Evolutionary conservation across 495 filamentous ascomycete genomes (phyloP).

Genomic region (Astrothelium subdiscretum): DNA sequence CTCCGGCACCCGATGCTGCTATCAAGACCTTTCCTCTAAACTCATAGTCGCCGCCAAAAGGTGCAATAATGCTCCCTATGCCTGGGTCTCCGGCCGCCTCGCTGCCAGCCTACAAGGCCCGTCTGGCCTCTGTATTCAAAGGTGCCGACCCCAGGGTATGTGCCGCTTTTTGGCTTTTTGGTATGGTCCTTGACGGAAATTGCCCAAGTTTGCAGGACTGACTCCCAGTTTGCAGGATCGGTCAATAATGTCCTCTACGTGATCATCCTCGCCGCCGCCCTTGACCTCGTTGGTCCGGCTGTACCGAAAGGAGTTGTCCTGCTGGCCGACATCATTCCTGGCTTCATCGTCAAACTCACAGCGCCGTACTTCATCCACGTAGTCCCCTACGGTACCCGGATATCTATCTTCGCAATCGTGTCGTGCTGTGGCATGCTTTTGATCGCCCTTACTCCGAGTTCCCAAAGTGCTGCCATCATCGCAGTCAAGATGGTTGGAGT

Average conservation of each 20-base stretch:
- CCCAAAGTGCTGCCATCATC: constrained; percentile 48
- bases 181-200: constrained; percentile 35
- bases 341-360: constrained; percentile 75
- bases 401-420: constrained; percentile 57
- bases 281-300: constrained; percentile 78
- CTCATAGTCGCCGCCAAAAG: background rate
- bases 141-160: constrained; percentile 63
- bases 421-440: constrained; percentile 79
- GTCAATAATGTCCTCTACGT: constrained; percentile 99
- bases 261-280: constrained; percentile 87
- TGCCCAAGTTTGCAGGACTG: background rate
- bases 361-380: constrained; percentile 89
- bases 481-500: constrained; percentile 69
- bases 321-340: constrained; percentile 82
- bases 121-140: constrained; percentile 50
- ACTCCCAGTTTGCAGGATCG: constrained; percentile 45
- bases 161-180: constrained; percentile 84
- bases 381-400: constrained; percentile 65
- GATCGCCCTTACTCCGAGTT: constrained; percentile 63
- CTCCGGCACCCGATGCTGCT: too few relatives aligned
- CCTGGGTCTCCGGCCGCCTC: constrained; percentile 65
- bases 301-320: constrained; percentile 87
- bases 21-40: too few relatives aligned
- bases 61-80: constrained; percentile 44
- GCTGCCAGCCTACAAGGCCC: constrained; percentile 56